Evolutionary conservation across 2,329 filamentous ascomycete species (phyloP).

Genomic region (Fusarium tricinctum): DNA sequence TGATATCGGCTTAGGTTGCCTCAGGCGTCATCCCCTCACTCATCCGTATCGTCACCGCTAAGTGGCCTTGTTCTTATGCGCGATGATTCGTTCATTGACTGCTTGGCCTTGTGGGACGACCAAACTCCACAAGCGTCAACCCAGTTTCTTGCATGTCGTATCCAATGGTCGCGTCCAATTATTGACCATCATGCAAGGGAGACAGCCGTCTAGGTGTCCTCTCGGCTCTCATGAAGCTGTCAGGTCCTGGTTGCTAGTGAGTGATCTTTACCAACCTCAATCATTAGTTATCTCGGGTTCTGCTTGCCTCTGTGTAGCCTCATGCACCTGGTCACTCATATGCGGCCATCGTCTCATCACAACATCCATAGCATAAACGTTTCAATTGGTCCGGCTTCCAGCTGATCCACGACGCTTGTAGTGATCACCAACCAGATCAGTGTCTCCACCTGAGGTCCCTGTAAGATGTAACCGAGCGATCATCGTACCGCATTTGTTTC

Average conservation of each 20-base stretch:
- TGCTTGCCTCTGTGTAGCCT: neutral
- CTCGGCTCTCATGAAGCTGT: no score
- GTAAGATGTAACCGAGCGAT: conserved; percentile 15
- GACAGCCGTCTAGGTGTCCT: neutral
- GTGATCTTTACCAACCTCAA: no score
- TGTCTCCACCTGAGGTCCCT: conserved; percentile 16
- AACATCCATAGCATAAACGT: neutral
- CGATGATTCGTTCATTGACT: conserved; percentile 31
- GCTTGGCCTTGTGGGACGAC: conserved; percentile 39
- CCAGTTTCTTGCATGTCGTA: conserved; percentile 13
- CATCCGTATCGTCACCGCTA: conserved; percentile 33
- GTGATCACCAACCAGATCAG: conserved; percentile 27
- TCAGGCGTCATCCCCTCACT: conserved; percentile 36
- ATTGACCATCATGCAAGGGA: conserved; percentile 41
- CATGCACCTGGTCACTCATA: conserved; percentile 30
- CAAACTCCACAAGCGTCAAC: conserved; percentile 31
- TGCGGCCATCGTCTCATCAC: conserved; percentile 43
- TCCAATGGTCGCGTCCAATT: conserved; percentile 45
- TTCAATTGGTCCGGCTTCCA: conserved; percentile 30
- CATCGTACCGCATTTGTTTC: conserved; percentile 25
- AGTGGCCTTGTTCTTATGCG: conserved; percentile 7
- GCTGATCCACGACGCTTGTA: conserved; percentile 30
- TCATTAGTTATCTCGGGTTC: neutral
- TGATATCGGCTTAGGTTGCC: conserved; percentile 10
- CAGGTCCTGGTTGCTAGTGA: no score